These are phyloP conservation scores for Penicillium paradoxum DNA, from an alignment of 495 filamentous ascomycete genomes.

Conservation along the genomic window DNA sequence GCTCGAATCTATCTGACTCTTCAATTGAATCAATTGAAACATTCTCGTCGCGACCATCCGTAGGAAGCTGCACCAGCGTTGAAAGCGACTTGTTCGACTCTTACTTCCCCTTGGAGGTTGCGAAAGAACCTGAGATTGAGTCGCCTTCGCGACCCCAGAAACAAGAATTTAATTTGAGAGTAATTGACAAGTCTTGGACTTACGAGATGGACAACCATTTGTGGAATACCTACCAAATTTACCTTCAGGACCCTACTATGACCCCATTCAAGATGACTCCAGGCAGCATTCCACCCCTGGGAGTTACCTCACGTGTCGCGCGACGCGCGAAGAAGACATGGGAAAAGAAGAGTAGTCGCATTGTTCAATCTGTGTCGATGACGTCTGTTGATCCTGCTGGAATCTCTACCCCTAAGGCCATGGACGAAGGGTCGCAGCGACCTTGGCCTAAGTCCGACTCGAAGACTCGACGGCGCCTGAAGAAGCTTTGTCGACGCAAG, in stretches of 20 bases:
- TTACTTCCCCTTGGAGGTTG: slow-evolving; percentile 45
- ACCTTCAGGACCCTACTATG: slow-evolving; percentile 84
- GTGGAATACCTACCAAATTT: slow-evolving; percentile 85
- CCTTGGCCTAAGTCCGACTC: slow-evolving; percentile 80
- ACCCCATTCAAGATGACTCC: slow-evolving; percentile 92
- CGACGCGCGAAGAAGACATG: slow-evolving; percentile 80
- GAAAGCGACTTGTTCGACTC: slow-evolving; percentile 58
- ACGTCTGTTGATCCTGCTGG: slow-evolving; percentile 44
- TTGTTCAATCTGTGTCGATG: slow-evolving; percentile 5
- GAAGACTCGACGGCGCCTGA: slow-evolving; percentile 73
- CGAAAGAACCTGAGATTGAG: slow-evolving; percentile 32
- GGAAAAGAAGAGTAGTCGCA: slow-evolving; percentile 40
- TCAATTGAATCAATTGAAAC: slow-evolving; percentile 65
- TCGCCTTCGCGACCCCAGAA: slow-evolving; percentile 30
- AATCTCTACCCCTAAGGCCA: slow-evolving; percentile 57
- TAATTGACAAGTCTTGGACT: slow-evolving; percentile 58
- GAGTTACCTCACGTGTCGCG: slow-evolving; percentile 84
- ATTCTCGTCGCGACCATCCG: slow-evolving; percentile 57
- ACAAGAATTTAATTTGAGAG: slow-evolving; percentile 6
- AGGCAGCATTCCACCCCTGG: slow-evolving; percentile 78
- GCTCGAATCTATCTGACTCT: slow-evolving; percentile 63
- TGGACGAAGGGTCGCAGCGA: slow-evolving; percentile 23
- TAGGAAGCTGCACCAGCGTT: slow-evolving; percentile 63
- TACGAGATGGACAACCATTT: slow-evolving; percentile 87
- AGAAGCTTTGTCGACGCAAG: slow-evolving; percentile 74